These are phyloP conservation scores for Pelargonium cotyledonis DNA, from an alignment of 441 rosid species.

Conservation along the genomic window DNA sequence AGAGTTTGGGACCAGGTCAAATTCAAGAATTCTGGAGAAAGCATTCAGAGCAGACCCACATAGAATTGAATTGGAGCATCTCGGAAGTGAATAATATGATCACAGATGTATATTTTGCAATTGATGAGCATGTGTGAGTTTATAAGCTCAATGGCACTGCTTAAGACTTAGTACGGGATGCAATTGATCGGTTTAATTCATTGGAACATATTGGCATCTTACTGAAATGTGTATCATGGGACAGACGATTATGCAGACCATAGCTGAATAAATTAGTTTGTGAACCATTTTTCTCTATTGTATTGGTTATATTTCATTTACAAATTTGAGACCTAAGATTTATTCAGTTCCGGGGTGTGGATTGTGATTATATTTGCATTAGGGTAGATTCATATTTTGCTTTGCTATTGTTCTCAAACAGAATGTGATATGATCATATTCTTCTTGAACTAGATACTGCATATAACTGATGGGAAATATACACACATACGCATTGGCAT, in stretches of 20 bases:
- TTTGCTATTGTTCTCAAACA: neutral
- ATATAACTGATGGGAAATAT: constrained; percentile 16
- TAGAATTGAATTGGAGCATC: neutral
- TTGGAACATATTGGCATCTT: constrained; percentile 2
- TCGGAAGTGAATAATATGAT: neutral
- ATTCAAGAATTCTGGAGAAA: neutral
- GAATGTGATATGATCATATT: too few relatives aligned
- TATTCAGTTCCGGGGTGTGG: neutral
- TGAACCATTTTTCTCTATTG: neutral
- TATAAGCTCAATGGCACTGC: neutral
- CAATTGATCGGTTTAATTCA: neutral
- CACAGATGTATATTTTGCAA: neutral
- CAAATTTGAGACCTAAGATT: neutral
- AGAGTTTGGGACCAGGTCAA: neutral
- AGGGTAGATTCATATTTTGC: neutral
- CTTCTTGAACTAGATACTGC: constrained; percentile 8
- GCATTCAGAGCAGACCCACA: neutral
- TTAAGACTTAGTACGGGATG: neutral
- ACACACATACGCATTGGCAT: constrained; percentile 15
- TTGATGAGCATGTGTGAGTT: neutral
- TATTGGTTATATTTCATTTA: neutral
- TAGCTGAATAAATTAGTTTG: neutral
- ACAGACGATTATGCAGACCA: neutral
- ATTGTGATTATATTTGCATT: neutral
- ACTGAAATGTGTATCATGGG: constrained; percentile 1